Base-by-base conservation (phyloP, 192 early-diverging fungal species). In the Umbelopsis sp. region DNA sequence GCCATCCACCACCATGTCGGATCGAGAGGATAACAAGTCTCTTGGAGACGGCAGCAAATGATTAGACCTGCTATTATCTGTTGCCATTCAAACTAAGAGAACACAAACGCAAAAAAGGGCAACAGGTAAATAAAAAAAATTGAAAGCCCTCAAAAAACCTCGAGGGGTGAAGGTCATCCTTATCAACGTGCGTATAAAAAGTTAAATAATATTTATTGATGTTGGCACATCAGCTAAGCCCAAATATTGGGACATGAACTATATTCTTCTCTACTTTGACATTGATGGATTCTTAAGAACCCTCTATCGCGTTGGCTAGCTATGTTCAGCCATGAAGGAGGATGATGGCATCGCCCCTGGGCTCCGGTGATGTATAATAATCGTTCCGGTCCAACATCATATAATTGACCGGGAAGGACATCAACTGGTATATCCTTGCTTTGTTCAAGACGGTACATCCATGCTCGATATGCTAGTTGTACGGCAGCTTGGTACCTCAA, bases 1-100 rank as follows among this genome's bases (percentile, higher is more conserved):
- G 6, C 37, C 21, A 69, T 69, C 67, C 1, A 69, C 35, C n/a
- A 69, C 37, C 67, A 69, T 69, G 13, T 69, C 46, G 21, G 33
- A 44, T 69, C 50, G 67, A 51, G 46, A 51, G 2, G 67, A 51
- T 15, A 69, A 22, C 18, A 66, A 46, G 44, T 66, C 65, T 46
- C 46, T 66, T 46, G 65, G 65, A 30, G 67, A 69, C 33, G 46
- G 50, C 46, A 51, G 55, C 55, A 61, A 30, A 61, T 61, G 55
- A 7, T 30, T 25, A 61, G 55, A 35, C 55, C 55, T 61, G 55
- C 55, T 61, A 61, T 61, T 61, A 27, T 61, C 55, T 61, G 25
- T 61, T 61, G 55, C 55, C 55, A 61, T 61, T 61, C 30, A 61
- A 61, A 61, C 48, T 16, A 49, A 49, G 20, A 49, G 20, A 16